A percentile compares a stretch with the other conserved stretches of the same genome.
Conservation (phyloP, 768 basidiomycete genomes). For the Termitomyces sp. region DNA sequence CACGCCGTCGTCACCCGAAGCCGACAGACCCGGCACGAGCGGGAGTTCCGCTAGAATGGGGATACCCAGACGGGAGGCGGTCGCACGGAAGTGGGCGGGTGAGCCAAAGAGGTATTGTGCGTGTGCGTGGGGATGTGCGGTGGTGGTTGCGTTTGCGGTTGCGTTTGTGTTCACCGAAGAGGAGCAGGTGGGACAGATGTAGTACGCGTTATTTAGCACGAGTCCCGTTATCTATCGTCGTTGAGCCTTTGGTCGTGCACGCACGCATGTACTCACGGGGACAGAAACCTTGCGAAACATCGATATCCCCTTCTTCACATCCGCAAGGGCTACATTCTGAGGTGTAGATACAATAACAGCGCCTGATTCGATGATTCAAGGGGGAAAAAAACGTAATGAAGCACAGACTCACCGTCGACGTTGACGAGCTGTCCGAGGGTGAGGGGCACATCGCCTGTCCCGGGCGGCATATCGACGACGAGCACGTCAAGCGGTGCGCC, state of each 20-base stretch:
- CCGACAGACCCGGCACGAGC: conserved; percentile 69
- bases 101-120: conserved; percentile 69
- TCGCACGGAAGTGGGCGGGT: conserved; percentile 53
- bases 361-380: conserved; percentile 58
- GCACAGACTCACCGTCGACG: conserved; percentile 63
- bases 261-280: conserved; percentile 63
- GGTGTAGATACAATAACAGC: conserved; percentile 94
- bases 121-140: not conserved
- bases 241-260: no score
- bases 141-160: no score
- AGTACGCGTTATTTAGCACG: conserved; percentile 85
- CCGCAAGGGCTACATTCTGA: conserved; percentile 88
- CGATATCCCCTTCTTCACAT: conserved; percentile 87
- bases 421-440: conserved; percentile 83
- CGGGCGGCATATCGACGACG: conserved; percentile 94
- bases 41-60: conserved; percentile 78
- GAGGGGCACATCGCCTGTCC: conserved; percentile 93
- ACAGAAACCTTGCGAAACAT: conserved; percentile 89
- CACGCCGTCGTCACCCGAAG: conserved; percentile 62
- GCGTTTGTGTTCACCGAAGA: conserved; percentile 14
- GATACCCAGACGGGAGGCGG: conserved; percentile 52
- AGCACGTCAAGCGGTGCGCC: conserved; percentile 69
- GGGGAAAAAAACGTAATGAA: no score
- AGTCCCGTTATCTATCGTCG: conserved; percentile 70
- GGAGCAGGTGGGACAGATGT: conserved; percentile 68